Percentiles rank a stretch among this genome's conserved stretches.
Evolutionary conservation across 2,329 filamentous ascomycete genomes (phyloP).

Genomic region (Colletotrichum sidae): DNA sequence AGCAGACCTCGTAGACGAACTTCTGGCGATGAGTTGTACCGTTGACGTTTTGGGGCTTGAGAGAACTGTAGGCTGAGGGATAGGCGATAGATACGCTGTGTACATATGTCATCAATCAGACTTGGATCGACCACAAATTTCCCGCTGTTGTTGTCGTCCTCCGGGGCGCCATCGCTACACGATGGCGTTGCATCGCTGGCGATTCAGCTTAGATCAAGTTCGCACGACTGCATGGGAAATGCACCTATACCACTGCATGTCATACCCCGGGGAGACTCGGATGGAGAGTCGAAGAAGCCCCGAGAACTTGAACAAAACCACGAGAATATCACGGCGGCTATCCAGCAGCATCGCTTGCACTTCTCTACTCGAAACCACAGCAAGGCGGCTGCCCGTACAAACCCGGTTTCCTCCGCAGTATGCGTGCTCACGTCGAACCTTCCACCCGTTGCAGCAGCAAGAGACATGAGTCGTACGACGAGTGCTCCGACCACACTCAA

Average conservation of each 20-base stretch:
- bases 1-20: constrained; percentile 36
- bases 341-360: background rate
- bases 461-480: constrained; percentile 17
- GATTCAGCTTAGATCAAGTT: too few relatives aligned
- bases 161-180: background rate
- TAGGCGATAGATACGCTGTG: constrained; percentile 38
- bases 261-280: too few relatives aligned
- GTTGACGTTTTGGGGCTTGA: constrained; percentile 1
- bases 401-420: background rate
- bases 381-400: constrained; percentile 7
- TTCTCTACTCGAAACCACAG: constrained; percentile 3
- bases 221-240: too few relatives aligned
- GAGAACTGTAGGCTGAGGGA: constrained; percentile 30
- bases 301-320: too few relatives aligned
- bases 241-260: too few relatives aligned
- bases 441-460: background rate
- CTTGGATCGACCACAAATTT: constrained; percentile 29
- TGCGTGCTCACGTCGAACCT: background rate
- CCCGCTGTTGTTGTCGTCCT: background rate
- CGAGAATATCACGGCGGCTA: too few relatives aligned
- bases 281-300: too few relatives aligned
- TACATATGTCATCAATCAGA: constrained; percentile 40
- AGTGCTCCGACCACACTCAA: background rate
- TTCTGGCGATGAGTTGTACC: constrained; percentile 13
- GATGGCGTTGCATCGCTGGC: too few relatives aligned